These are phyloP conservation scores for Pyrenopolyporus hunteri DNA, from an alignment of 495 filamentous ascomycete species.

Conservation along the genomic window DNA sequence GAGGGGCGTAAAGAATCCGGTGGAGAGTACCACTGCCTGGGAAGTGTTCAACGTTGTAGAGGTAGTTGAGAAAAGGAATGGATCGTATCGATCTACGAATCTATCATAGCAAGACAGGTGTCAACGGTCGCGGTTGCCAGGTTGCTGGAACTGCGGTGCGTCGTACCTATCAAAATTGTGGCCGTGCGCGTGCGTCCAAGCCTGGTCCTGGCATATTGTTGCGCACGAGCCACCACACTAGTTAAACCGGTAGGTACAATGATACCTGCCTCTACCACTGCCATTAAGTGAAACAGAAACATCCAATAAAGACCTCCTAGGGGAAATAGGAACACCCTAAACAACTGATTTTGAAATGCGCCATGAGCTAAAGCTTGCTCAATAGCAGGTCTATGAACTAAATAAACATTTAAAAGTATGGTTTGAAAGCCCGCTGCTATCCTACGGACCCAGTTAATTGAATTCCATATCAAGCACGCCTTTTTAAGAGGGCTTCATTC, in stretches of 20 bases:
- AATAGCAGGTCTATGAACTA: constrained; percentile 20
- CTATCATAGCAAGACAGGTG: constrained; percentile 37
- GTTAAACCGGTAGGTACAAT: too few species aligned
- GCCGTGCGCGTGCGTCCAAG: too few species aligned
- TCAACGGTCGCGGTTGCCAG: constrained; percentile 37
- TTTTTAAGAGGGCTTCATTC: neutral
- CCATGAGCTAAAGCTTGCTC: constrained; percentile 3
- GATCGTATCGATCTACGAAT: too few species aligned
- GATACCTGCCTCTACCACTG: too few species aligned
- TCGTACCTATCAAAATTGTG: constrained; percentile 1
- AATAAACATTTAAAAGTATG: neutral
- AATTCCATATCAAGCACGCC: neutral
- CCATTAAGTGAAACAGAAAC: constrained; percentile 1
- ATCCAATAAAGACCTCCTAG: neutral
- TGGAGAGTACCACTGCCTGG: neutral
- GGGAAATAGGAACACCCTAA: too few species aligned
- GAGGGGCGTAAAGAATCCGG: constrained; percentile 8
- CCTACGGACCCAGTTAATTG: neutral
- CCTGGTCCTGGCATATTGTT: too few species aligned
- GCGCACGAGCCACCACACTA: too few species aligned
- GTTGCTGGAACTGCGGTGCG: constrained; percentile 4
- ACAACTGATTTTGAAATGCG: too few species aligned
- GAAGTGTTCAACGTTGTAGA: neutral
- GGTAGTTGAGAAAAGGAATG: too few species aligned
- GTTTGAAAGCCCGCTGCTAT: too few species aligned